Percentiles rank a stretch among this genome's conserved stretches.
These are phyloP conservation scores for Byssoonygena ceratinophila DNA, from an alignment of 2,329 filamentous ascomycete species.

Conservation along the genomic window DNA sequence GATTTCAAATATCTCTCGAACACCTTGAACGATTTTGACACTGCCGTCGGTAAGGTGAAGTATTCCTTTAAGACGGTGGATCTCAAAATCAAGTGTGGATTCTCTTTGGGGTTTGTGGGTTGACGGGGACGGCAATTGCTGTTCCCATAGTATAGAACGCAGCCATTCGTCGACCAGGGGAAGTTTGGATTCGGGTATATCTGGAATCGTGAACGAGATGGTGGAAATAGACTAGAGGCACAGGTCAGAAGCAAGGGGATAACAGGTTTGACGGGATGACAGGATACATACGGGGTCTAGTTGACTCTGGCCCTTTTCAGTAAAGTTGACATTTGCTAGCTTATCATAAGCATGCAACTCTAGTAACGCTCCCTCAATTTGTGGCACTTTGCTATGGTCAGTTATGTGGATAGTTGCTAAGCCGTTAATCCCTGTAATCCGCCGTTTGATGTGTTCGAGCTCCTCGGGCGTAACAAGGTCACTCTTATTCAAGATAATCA, in stretches of 20 bases:
- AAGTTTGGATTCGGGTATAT: slow-evolving; percentile 49
- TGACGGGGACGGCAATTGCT: slow-evolving; percentile 21
- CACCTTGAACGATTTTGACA: slow-evolving; percentile 70
- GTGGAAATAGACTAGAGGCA: slow-evolving; percentile 68
- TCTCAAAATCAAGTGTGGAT: slow-evolving; percentile 51
- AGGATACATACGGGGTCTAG: slow-evolving; percentile 61
- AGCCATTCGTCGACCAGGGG: slow-evolving; percentile 67
- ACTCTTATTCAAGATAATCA: slow-evolving; percentile 86
- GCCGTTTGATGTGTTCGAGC: slow-evolving; percentile 55
- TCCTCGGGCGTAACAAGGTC: slow-evolving; percentile 67
- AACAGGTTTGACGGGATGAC: background rate
- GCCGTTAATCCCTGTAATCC: slow-evolving; percentile 78
- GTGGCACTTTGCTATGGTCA: slow-evolving; percentile 64
- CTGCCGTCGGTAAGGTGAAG: slow-evolving; percentile 54
- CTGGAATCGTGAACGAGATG: slow-evolving; percentile 57
- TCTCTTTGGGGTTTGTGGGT: background rate
- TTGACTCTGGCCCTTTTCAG: slow-evolving; percentile 73
- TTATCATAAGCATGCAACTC: slow-evolving; percentile 89
- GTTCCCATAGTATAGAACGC: slow-evolving; percentile 72
- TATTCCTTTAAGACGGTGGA: slow-evolving; percentile 80
- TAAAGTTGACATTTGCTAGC: slow-evolving; percentile 61
- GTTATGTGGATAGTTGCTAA: slow-evolving; percentile 77
- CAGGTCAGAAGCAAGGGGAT: background rate
- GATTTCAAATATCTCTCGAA: slow-evolving; percentile 88
- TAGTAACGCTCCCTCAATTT: slow-evolving; percentile 73